Evolutionary conservation across 768 basidiomycete species (phyloP), one percentile per base, ranked within the genome.

Genomic region (Astraeus odoratus): DNA sequence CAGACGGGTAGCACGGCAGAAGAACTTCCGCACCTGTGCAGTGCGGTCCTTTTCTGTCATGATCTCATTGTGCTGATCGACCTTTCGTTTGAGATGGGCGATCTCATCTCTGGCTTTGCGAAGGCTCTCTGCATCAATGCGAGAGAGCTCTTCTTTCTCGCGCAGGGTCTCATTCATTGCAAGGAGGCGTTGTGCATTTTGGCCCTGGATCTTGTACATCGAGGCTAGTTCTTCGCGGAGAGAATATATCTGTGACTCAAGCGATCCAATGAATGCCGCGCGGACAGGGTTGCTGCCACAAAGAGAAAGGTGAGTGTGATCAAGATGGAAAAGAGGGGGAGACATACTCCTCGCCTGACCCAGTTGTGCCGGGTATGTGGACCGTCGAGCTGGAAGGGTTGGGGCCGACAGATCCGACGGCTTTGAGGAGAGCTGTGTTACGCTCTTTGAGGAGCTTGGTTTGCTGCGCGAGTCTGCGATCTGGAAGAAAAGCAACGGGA

Each of bases 121-220:
- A 22, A 93, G 68, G 54, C 77, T 80, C 60, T 96, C 93, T 2
- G 84, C 74, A 49, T 94, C 83, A 31, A 86, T 74, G 48, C 92
- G 76, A 4, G 86, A 80, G 26, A 85, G 61, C 52, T 97, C 94
- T 58, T 97, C 94, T 64, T 92, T 86, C 64, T 94, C 93, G 40
- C 92, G 81, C 7, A 98, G 73, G 1, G 90, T 91, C 65, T 99
- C 96, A 49, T 90, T 94, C 83, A 99, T 91, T 3, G 86, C 77
- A 12, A 99, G 73, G 7, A 95, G 77, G 30, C 92, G 78, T 61
- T 96, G 94, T 1, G 93, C 88, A 63, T 96, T 95, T 67, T 95
- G 91, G 4, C 90, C 88, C 51, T 98, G 94, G 0, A 91, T 89
- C 65, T 95, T 94, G 73, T 98, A 99, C 1, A 95, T 81, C 8